Evolutionary conservation across 2,329 filamentous ascomycete genomes (phyloP).

Genomic region (Chaetomiaceae sp.): DNA sequence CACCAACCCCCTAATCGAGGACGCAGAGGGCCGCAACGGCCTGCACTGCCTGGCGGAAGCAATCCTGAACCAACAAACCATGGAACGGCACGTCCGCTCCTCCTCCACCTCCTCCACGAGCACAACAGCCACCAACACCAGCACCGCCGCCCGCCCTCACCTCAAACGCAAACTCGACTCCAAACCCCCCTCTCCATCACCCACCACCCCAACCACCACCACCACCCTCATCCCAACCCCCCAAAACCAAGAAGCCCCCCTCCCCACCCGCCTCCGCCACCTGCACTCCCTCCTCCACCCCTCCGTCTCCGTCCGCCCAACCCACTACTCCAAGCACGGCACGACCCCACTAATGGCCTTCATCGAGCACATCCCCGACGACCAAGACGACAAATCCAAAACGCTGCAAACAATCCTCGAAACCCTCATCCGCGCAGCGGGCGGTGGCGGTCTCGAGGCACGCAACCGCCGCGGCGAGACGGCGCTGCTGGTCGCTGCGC

Average conservation of each 20-base stretch:
- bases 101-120: conserved; percentile 24
- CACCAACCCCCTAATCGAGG: conserved; percentile 34
- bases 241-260: conserved; percentile 17
- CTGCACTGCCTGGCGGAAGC: conserved; percentile 55
- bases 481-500: conserved; percentile 49
- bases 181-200: conserved; percentile 12
- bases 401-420: conserved; percentile 43
- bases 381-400: conserved; percentile 44
- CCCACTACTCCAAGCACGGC: conserved; percentile 49
- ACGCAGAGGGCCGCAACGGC: conserved; percentile 48
- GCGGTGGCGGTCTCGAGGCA: conserved; percentile 34
- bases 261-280: conserved; percentile 27
- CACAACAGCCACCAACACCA: no score
- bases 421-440: conserved; percentile 35
- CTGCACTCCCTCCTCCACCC: conserved; percentile 29
- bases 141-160: conserved; percentile 24
- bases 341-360: conserved; percentile 55
- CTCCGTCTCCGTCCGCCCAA: conserved; percentile 42
- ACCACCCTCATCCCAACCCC: conserved; percentile 8
- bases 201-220: background rate
- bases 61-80: conserved; percentile 38
- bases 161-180: conserved; percentile 37
- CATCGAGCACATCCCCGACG: conserved; percentile 44
- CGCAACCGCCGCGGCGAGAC: conserved; percentile 53
- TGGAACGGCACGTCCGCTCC: conserved; percentile 30